Evolutionary conservation across 2,329 filamentous ascomycete species (phyloP).

Genomic region (Neopestalotiopsis rosae): DNA sequence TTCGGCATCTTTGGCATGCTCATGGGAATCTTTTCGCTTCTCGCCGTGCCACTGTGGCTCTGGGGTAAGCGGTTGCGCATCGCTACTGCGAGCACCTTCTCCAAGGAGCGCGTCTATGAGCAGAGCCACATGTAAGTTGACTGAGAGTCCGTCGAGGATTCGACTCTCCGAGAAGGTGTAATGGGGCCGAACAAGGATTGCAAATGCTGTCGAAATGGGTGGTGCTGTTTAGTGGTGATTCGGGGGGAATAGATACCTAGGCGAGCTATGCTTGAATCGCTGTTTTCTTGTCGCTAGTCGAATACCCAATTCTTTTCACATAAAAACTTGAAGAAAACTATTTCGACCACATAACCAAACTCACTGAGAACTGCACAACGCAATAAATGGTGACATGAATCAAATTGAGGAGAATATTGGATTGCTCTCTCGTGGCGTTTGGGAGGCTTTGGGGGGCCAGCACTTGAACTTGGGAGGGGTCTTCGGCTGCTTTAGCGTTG

Average conservation of each 20-base stretch:
- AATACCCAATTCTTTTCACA: neutral
- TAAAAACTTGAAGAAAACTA: neutral
- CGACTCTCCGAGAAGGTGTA: neutral
- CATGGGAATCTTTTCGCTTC: slow-evolving; percentile 52
- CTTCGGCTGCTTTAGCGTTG: too few relatives aligned
- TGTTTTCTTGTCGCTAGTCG: neutral
- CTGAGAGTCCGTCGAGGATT: neutral
- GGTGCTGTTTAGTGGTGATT: neutral
- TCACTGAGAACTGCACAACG: neutral
- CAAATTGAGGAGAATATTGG: neutral
- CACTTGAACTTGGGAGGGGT: too few relatives aligned
- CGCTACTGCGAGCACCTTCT: slow-evolving; percentile 31
- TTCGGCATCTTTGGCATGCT: slow-evolving; percentile 60
- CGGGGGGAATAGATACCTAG: neutral
- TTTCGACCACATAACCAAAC: neutral
- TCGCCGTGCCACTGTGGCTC: slow-evolving; percentile 40
- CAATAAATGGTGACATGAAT: neutral
- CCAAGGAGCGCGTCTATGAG: neutral
- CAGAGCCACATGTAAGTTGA: neutral
- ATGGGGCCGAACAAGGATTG: neutral
- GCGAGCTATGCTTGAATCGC: neutral
- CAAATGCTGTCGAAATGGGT: neutral
- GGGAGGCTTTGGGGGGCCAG: too few relatives aligned
- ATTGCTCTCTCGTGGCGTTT: too few relatives aligned
- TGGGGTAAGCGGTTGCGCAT: slow-evolving; percentile 44